Percentiles rank a stretch among this genome's conserved stretches.
Conservation (phyloP, 768 basidiomycete genomes). For the Phanerochaete carnosa region DNA sequence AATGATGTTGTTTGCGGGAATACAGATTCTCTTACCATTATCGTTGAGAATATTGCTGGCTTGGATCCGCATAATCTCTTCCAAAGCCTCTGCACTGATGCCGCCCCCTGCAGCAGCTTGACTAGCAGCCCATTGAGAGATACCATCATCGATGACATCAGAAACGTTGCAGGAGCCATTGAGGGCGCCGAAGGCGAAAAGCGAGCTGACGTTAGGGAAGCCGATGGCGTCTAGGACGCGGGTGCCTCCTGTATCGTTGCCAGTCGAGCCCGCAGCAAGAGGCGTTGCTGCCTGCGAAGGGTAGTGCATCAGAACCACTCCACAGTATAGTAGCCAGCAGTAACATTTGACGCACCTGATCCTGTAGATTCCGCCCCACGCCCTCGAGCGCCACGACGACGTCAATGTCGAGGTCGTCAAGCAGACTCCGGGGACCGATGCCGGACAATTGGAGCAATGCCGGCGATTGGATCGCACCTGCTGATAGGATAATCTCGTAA, state of each 20-base stretch:
- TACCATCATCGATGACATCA: not conserved
- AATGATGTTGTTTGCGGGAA: slow-evolving; percentile 24
- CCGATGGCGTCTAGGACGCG: slow-evolving; percentile 43
- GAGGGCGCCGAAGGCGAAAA: slow-evolving; percentile 37
- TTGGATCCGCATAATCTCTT: slow-evolving; percentile 40
- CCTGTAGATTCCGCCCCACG: slow-evolving; percentile 56
- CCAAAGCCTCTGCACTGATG: slow-evolving; percentile 29
- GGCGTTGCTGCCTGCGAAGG: not conserved
- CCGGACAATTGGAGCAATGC: slow-evolving; percentile 51
- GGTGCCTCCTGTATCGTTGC: not conserved
- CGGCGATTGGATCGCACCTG: slow-evolving; percentile 46
- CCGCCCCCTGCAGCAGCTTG: not conserved
- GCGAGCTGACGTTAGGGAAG: slow-evolving; percentile 47
- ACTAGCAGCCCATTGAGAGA: slow-evolving; percentile 5
- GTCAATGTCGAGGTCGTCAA: slow-evolving; percentile 43
- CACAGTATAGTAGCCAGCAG: not conserved
- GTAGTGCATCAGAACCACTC: not conserved
- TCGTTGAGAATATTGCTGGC: slow-evolving; percentile 44
- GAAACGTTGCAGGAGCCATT: not conserved
- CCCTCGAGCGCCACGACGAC: slow-evolving; percentile 42
- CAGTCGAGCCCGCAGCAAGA: not conserved
- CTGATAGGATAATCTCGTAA: slow-evolving; percentile 51
- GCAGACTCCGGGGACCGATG: slow-evolving; percentile 46
- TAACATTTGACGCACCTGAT: slow-evolving; percentile 36
- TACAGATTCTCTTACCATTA: slow-evolving; percentile 29